Evolutionary conservation across 768 basidiomycete genomes (phyloP).

Genomic region (Calocybe indica): DNA sequence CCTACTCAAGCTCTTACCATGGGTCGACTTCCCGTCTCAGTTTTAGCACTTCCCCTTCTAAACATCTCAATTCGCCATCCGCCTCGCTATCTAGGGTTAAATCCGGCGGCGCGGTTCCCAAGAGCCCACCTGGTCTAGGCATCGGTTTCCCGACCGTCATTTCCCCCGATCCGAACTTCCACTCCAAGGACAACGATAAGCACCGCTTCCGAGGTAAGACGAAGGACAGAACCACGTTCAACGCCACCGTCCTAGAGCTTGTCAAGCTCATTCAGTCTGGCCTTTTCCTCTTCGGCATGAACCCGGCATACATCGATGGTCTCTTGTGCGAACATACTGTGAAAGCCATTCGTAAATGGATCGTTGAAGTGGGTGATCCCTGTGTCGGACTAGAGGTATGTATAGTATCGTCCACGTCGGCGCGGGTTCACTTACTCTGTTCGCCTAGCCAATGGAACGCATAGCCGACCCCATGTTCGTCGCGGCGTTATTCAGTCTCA

Average conservation of each 20-base stretch:
- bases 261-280: slow-evolving; percentile 71
- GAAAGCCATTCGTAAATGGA: slow-evolving; percentile 66
- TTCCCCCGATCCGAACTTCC: not conserved
- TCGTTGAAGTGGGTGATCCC: slow-evolving; percentile 55
- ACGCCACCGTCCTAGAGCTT: slow-evolving; percentile 64
- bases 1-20: slow-evolving; percentile 14
- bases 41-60: slow-evolving; percentile 14
- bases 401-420: slow-evolving; percentile 3
- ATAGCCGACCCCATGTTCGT: slow-evolving; percentile 70
- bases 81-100: slow-evolving; percentile 12
- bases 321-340: slow-evolving; percentile 75
- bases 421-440: slow-evolving; percentile 1
- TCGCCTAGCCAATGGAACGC: slow-evolving; percentile 56
- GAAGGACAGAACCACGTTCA: slow-evolving; percentile 43
- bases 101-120: not conserved
- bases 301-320: slow-evolving; percentile 42
- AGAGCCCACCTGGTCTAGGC: slow-evolving; percentile 2
- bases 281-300: slow-evolving; percentile 64
- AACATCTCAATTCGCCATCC: slow-evolving; percentile 10
- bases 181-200: slow-evolving; percentile 9
- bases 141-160: slow-evolving; percentile 12
- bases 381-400: slow-evolving; percentile 57
- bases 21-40: slow-evolving; percentile 8
- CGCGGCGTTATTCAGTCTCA: slow-evolving; percentile 62
- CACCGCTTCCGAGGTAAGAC: slow-evolving; percentile 9